Percentiles rank a stretch among this genome's conserved stretches.
phyloP scores from a whole-genome alignment of 2,329 filamentous ascomycete species.

The Cytospora schulzeri region DNA sequence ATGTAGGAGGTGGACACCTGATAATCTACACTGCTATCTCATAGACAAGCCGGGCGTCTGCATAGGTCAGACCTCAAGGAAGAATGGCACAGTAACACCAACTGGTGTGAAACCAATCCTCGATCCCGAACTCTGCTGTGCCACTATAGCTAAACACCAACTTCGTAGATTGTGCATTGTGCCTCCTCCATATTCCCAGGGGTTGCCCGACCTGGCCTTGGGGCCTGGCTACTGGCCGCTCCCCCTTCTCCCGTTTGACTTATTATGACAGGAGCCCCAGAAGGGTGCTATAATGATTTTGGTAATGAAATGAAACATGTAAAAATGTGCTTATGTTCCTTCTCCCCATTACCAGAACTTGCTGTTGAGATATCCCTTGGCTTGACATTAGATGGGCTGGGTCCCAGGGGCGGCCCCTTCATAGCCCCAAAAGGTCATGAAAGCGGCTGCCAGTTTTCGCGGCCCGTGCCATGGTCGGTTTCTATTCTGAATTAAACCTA shows the following conservation, averaged over 20 bases:
- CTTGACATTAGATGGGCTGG: too few relatives aligned
- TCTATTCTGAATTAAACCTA: slow-evolving; percentile 4
- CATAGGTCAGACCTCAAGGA: background rate
- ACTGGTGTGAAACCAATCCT: background rate
- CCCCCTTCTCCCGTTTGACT: background rate
- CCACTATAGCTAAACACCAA: background rate
- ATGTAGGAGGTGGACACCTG: too few relatives aligned
- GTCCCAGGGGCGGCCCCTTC: too few relatives aligned
- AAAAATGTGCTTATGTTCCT: background rate
- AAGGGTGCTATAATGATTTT: background rate
- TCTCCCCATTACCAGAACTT: too few relatives aligned
- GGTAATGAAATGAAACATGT: background rate
- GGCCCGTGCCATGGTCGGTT: slow-evolving; percentile 4
- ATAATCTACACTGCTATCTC: background rate
- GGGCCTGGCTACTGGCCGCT: background rate
- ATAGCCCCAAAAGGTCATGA: too few relatives aligned
- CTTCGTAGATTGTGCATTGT: background rate
- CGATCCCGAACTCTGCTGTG: background rate
- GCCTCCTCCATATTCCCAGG: background rate
- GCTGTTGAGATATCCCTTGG: too few relatives aligned
- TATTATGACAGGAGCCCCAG: background rate
- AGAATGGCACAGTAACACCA: background rate
- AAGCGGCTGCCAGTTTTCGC: background rate
- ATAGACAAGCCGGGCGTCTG: background rate
- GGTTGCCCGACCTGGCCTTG: background rate